Evolutionary conservation across 768 basidiomycete species (phyloP), one percentile per base, ranked within the genome.

Genomic region (Suillus spraguei): DNA sequence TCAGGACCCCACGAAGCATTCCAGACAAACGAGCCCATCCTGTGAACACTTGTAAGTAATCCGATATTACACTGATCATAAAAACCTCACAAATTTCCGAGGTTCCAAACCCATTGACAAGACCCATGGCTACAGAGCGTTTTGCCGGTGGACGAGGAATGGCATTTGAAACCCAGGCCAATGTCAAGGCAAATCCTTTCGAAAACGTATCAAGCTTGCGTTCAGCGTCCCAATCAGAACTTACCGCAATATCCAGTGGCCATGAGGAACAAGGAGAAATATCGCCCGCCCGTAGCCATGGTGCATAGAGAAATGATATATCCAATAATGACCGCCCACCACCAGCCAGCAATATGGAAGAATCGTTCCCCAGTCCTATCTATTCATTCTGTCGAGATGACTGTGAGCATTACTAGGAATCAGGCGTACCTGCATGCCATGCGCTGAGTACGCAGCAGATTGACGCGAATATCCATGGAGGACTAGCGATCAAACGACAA

Each of bases 241-340:
- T 36, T 36, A 77, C 82, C 81, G 16, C 73, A 73, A 67, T 82
- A 83, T 24, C 85, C 85, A 59, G 73, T 69, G 0, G 87, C 82
- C 86, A 90, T 87, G 22, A 89, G 74, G 72, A 88, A 89, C 71
- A 89, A 76, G 1, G 85, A 79, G 35, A 88, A 76, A 65, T 89
- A 89, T n/a, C n/a, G n/a, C n/a, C n/a, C n/a, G n/a, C n/a, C n/a
- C n/a, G n/a, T n/a, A n/a, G n/a, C n/a, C n/a, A 80, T 79, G 0
- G 87, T 89, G 4, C 78, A 78, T 14, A 87, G 71, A 8, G 81
- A 80, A 64, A 90, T 84, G 62, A 88, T 83, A 69, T 83, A 89
- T 0, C 85, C 88, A 10, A 87, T 39, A 13, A 88, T 83, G 44
- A 83, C 81, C 20, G 74, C 81, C 86, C 86, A 87, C 84, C 83